Conservation (phyloP, 495 filamentous ascomycete genomes). For the Aspergillus homomorphus region DNA sequence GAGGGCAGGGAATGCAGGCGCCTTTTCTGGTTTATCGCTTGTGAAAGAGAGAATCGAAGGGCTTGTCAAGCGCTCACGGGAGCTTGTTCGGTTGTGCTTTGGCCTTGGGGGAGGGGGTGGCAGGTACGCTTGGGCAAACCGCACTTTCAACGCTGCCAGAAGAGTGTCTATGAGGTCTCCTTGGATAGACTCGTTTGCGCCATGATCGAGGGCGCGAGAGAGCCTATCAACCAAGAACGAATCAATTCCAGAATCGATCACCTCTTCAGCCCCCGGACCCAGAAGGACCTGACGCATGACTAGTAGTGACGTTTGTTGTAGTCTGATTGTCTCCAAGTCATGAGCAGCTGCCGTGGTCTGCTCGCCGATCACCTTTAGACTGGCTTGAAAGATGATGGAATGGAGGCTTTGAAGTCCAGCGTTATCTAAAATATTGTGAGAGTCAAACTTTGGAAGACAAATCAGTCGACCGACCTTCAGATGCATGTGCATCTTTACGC, state of each 20-base stretch:
- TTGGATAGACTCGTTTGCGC: constrained; percentile 52
- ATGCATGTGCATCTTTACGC: constrained; percentile 23
- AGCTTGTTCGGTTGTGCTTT: constrained; percentile 41
- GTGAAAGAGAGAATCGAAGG: constrained; percentile 48
- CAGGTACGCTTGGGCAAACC: constrained; percentile 48
- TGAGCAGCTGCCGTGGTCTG: constrained; percentile 13
- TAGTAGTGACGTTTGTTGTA: constrained; percentile 68
- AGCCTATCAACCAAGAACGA: constrained; percentile 68
- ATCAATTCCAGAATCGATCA: constrained; percentile 71
- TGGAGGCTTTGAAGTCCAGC: constrained; percentile 36
- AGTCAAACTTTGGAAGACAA: constrained; percentile 2
- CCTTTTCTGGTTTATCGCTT: constrained; percentile 45
- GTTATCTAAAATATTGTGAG: constrained; percentile 24
- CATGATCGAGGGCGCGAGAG: constrained; percentile 55
- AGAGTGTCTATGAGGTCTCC: constrained; percentile 72
- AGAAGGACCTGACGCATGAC: constrained; percentile 73
- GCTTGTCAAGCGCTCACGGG: constrained; percentile 46
- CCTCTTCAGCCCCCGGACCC: constrained; percentile 61
- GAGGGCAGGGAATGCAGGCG: constrained; percentile 22
- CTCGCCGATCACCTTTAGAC: constrained; percentile 32
- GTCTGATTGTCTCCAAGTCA: constrained; percentile 31
- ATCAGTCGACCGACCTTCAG: constrained; percentile 32
- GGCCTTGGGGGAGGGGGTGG: constrained; percentile 36
- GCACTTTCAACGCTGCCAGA: constrained; percentile 64
- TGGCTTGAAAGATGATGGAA: constrained; percentile 36